These are phyloP conservation scores for Penicillium freii DNA, from an alignment of 2,329 filamentous ascomycete species.

Conservation along the genomic window DNA sequence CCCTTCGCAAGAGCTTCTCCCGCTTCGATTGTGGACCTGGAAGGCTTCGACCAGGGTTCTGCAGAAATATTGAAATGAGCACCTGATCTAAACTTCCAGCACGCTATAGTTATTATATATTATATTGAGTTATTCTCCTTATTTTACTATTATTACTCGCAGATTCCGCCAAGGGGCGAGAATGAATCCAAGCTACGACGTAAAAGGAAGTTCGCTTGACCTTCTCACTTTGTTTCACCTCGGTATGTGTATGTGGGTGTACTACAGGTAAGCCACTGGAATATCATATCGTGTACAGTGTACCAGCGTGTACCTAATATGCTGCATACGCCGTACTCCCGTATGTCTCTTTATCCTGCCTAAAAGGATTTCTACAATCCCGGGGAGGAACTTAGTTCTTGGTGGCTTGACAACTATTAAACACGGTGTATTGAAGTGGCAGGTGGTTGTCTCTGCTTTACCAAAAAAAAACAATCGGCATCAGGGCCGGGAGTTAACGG, in stretches of 20 bases:
- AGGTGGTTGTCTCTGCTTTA: slow-evolving; percentile 3
- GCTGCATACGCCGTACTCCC: neutral
- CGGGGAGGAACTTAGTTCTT: neutral
- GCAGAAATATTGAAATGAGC: slow-evolving; percentile 23
- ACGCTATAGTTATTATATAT: slow-evolving; percentile 6
- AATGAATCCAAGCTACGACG: slow-evolving; percentile 14
- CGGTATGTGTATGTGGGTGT: slow-evolving; percentile 4
- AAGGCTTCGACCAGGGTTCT: slow-evolving; percentile 29
- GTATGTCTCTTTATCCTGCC: neutral
- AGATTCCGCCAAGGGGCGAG: slow-evolving; percentile 7
- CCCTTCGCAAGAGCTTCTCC: slow-evolving; percentile 39
- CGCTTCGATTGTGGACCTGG: slow-evolving; percentile 40
- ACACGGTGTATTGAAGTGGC: slow-evolving; percentile 19
- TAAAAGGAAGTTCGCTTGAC: slow-evolving; percentile 22
- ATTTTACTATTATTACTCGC: neutral
- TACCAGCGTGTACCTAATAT: neutral
- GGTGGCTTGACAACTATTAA: slow-evolving; percentile 16
- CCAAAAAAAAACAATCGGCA: slow-evolving; percentile 15
- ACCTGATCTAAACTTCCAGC: slow-evolving; percentile 4
- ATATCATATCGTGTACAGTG: neutral
- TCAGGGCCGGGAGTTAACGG: slow-evolving; percentile 17
- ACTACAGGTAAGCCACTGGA: neutral
- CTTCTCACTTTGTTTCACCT: slow-evolving; percentile 21
- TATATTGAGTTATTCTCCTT: neutral
- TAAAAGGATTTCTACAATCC: neutral